phyloP scores from a whole-genome alignment of 768 basidiomycete genomes.

The Atractiella rhizophila region DNA sequence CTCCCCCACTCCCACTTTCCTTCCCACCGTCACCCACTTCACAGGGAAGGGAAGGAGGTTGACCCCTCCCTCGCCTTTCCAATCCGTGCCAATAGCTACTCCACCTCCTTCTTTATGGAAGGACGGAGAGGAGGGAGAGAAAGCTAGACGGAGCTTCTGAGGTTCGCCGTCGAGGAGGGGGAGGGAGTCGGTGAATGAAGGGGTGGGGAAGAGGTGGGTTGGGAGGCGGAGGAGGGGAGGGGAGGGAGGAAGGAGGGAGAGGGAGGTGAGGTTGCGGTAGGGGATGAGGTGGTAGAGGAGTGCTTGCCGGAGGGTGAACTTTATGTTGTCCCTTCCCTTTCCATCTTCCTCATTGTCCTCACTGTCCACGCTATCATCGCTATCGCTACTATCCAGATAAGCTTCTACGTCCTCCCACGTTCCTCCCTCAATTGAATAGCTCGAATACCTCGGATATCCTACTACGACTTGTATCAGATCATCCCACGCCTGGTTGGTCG shows the following conservation, averaged over 20 bases:
- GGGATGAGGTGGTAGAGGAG: constrained; percentile 87
- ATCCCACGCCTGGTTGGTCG: constrained; percentile 54
- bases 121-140: constrained; percentile 37
- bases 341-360: background rate
- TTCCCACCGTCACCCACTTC: too few species aligned
- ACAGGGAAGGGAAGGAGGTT: too few species aligned
- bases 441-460: constrained; percentile 2
- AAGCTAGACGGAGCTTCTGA: constrained; percentile 4
- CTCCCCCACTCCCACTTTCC: too few species aligned
- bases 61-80: too few species aligned
- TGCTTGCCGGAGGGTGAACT: constrained; percentile 61
- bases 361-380: constrained; percentile 1
- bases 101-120: constrained; percentile 19
- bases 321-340: constrained; percentile 42
- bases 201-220: constrained; percentile 8
- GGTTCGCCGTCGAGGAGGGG: constrained; percentile 13
- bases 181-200: constrained; percentile 20
- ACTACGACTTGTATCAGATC: background rate
- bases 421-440: constrained; percentile 16
- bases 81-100: too few species aligned
- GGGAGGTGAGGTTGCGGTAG: constrained; percentile 33
- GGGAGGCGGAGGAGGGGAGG: background rate
- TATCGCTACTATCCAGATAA: constrained; percentile 10
- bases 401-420: constrained; percentile 25
- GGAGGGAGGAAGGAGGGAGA: constrained; percentile 19